These are phyloP conservation scores for Solanum chmielewskii DNA, from an alignment of 257 asterid species.

Conservation along the genomic window DNA sequence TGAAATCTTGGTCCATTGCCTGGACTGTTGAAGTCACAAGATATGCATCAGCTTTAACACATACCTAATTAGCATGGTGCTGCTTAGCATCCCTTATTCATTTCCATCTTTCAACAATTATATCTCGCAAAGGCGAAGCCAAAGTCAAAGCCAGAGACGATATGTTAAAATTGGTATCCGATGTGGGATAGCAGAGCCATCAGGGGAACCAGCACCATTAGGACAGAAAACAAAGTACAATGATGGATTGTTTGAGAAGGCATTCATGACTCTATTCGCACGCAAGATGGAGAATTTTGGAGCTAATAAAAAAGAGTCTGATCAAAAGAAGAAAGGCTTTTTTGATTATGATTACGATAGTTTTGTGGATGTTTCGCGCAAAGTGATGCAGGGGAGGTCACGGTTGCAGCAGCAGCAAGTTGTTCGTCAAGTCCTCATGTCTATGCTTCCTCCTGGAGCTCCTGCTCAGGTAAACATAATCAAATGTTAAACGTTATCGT, in stretches of 20 bases:
- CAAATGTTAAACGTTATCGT: background rate
- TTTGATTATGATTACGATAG: slow-evolving; percentile 74
- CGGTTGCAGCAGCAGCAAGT: slow-evolving; percentile 75
- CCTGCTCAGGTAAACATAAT: slow-evolving; percentile 60
- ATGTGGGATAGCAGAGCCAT: slow-evolving; percentile 77
- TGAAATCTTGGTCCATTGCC: background rate
- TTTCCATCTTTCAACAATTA: background rate
- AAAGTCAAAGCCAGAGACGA: background rate
- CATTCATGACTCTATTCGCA: slow-evolving; percentile 71
- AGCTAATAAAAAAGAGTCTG: background rate
- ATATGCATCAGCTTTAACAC: background rate
- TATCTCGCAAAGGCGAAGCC: background rate
- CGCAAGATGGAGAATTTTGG: slow-evolving; percentile 84
- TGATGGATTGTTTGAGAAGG: slow-evolving; percentile 73
- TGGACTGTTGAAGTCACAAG: background rate
- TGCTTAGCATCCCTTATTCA: background rate
- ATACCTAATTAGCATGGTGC: background rate
- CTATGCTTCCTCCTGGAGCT: slow-evolving; percentile 97
- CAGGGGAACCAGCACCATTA: slow-evolving; percentile 84
- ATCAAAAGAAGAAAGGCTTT: slow-evolving; percentile 24
- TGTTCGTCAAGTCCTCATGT: slow-evolving; percentile 73
- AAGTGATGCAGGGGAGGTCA: slow-evolving; percentile 65
- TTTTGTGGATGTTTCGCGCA: slow-evolving; percentile 64
- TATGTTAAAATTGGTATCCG: slow-evolving; percentile 9
- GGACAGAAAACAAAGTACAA: slow-evolving; percentile 86